phyloP scores from a whole-genome alignment of 176 grass and related monocot genomes.

The Eremochloa ophiuroides region DNA sequence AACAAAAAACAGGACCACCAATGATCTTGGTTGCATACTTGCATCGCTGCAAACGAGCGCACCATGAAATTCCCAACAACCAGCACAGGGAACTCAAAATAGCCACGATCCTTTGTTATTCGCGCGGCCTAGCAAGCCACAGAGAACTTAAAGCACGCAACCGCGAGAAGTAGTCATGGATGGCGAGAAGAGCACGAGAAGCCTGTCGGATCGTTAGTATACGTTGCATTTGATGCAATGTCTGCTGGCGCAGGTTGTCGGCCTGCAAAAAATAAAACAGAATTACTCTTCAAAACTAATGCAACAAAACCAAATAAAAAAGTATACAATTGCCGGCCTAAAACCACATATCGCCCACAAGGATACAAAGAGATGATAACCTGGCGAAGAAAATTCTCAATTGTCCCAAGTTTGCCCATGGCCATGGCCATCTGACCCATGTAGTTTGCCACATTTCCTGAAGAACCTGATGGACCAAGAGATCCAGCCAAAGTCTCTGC shows the following conservation, averaged over 20 bases:
- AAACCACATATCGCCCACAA: background rate
- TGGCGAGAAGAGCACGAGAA: conserved; percentile 47
- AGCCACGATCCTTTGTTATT: conserved; percentile 13
- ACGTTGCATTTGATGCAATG: conserved; percentile 63
- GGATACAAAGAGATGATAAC: background rate
- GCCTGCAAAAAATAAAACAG: conserved; percentile 30
- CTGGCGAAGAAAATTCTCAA: conserved; percentile 75
- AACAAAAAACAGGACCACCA: background rate
- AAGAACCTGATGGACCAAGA: conserved; percentile 54
- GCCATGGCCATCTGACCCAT: conserved; percentile 96
- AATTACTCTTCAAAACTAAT: background rate
- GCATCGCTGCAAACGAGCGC: background rate
- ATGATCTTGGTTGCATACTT: background rate
- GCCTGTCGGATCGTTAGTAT: conserved; percentile 56
- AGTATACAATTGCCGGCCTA: background rate
- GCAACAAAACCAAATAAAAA: background rate
- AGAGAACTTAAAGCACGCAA: conserved; percentile 62
- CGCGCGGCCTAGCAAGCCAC: conserved; percentile 63
- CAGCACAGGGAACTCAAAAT: background rate
- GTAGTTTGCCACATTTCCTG: conserved; percentile 80
- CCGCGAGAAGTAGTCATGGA: conserved; percentile 65
- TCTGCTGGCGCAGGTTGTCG: conserved; percentile 63
- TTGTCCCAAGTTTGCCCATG: conserved; percentile 73
- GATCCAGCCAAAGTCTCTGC: conserved; percentile 75
- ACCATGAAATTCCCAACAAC: background rate